Conservation (phyloP, 1,139 yeast genomes). For the Debaryomycetaceae sp. region DNA sequence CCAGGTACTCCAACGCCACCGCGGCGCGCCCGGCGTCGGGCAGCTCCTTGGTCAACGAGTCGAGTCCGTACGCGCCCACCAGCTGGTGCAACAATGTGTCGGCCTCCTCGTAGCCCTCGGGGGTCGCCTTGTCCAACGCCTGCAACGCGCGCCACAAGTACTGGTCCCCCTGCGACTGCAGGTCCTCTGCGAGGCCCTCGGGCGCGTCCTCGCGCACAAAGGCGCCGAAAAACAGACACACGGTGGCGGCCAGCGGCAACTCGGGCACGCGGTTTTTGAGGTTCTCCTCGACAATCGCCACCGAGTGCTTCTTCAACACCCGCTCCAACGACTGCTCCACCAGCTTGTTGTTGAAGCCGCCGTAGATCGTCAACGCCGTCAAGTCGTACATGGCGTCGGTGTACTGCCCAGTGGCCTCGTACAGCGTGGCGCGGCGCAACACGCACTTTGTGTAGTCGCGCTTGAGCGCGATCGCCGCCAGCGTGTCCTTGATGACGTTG, state of each 20-base stretch:
- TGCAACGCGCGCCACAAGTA: slow-evolving; percentile 66
- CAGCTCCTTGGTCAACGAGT: slow-evolving; percentile 29
- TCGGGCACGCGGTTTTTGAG: slow-evolving; percentile 47
- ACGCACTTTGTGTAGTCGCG: slow-evolving; percentile 90
- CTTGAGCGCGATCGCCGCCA: slow-evolving; percentile 77
- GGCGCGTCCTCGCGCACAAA: slow-evolving; percentile 47
- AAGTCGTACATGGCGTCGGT: slow-evolving; percentile 88
- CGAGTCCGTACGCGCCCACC: slow-evolving; percentile 46
- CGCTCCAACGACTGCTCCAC: slow-evolving; percentile 84
- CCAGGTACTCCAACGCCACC: slow-evolving; percentile 78
- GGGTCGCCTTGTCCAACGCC: slow-evolving; percentile 58
- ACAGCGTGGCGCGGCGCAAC: slow-evolving; percentile 74
- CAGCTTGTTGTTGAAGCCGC: slow-evolving; percentile 74
- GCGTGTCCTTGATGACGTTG: slow-evolving; percentile 82
- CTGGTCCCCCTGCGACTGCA: slow-evolving; percentile 51
- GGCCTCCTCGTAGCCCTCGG: slow-evolving; percentile 72
- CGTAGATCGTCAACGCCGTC: slow-evolving; percentile 75
- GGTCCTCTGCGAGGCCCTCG: slow-evolving; percentile 44
- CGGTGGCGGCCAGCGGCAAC: slow-evolving; percentile 82
- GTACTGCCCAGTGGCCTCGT: slow-evolving; percentile 73
- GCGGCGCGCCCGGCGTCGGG: slow-evolving; percentile 49
- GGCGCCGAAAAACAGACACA: slow-evolving; percentile 83
- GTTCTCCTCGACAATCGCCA: slow-evolving; percentile 59
- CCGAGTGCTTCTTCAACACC: slow-evolving; percentile 74
- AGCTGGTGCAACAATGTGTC: slow-evolving; percentile 68